Percentiles rank a stretch among this genome's conserved stretches.
Evolutionary conservation across 2,329 filamentous ascomycete genomes (phyloP).

Genomic region (Metarhizium robertsii): DNA sequence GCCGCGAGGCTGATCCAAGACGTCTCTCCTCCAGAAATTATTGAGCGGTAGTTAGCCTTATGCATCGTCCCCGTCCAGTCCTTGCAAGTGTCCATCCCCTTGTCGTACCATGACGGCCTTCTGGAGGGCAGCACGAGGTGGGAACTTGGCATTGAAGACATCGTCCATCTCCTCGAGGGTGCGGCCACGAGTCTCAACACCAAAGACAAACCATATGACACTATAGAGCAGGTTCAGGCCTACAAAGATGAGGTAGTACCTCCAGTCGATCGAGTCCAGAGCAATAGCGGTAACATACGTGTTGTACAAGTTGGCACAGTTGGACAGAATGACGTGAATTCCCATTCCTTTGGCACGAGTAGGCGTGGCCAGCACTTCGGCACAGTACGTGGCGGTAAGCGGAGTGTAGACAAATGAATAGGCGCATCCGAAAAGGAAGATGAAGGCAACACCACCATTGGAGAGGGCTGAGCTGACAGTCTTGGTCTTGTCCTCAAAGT

Average conservation of each 20-base stretch:
- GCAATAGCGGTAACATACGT: constrained; percentile 21
- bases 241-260: constrained; percentile 22
- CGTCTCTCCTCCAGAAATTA: too few species aligned
- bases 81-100: constrained; percentile 12
- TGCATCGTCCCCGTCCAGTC: constrained; percentile 1
- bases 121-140: constrained; percentile 26
- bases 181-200: constrained; percentile 20
- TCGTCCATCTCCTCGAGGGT: constrained; percentile 35
- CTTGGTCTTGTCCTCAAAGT: constrained; percentile 24
- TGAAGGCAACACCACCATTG: constrained; percentile 38
- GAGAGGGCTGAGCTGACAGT: constrained; percentile 24
- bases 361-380: constrained; percentile 21
- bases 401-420: constrained; percentile 44
- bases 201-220: constrained; percentile 18
- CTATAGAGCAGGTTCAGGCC: constrained; percentile 20
- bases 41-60: too few species aligned
- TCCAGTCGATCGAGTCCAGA: constrained; percentile 20
- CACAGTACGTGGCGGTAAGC: constrained; percentile 27
- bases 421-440: constrained; percentile 42
- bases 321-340: constrained; percentile 19
- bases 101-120: constrained; percentile 19
- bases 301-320: constrained; percentile 22
- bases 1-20: too few species aligned
- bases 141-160: constrained; percentile 28
- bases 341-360: constrained; percentile 26